Evolutionary conservation across 352 stramenopile genomes (phyloP).

Genomic region (Aphanomyces invadans): DNA sequence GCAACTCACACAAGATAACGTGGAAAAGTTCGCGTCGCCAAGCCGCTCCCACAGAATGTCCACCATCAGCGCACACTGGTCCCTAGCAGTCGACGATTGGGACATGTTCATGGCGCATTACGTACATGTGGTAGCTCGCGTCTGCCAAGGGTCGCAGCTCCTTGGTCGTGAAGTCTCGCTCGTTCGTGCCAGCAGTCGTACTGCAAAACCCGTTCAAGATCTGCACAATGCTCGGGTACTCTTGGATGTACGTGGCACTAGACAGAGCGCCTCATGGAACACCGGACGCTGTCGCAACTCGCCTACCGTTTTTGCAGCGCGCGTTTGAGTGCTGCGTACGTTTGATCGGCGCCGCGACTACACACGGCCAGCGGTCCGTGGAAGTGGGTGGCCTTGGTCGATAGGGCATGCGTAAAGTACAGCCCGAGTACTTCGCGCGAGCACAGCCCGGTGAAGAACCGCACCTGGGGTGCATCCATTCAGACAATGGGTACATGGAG

Average conservation of each 20-base stretch:
- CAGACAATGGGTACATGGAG: no score
- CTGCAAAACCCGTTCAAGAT: background rate
- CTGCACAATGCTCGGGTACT: conserved; percentile 16
- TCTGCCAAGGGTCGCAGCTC: conserved; percentile 9
- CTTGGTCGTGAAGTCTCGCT: background rate
- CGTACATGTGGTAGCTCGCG: conserved; percentile 17
- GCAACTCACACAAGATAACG: no score
- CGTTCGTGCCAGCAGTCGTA: background rate
- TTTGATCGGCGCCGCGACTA: background rate
- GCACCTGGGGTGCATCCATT: background rate
- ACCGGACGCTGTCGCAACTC: background rate
- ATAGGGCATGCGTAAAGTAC: background rate
- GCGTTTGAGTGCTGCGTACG: background rate
- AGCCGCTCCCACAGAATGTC: conserved; percentile 20
- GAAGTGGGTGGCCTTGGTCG: background rate
- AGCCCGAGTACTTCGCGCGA: background rate
- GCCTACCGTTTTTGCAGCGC: background rate
- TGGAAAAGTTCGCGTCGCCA: background rate
- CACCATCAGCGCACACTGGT: conserved; percentile 15
- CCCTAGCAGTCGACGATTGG: no score
- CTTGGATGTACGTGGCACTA: conserved; percentile 10
- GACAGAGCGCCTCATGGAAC: background rate
- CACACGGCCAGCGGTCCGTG: background rate
- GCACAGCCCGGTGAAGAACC: background rate
- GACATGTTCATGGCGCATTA: no score